Evolutionary conservation across 441 rosid species (phyloP).

Genomic region (Bruguiera hainesii): DNA sequence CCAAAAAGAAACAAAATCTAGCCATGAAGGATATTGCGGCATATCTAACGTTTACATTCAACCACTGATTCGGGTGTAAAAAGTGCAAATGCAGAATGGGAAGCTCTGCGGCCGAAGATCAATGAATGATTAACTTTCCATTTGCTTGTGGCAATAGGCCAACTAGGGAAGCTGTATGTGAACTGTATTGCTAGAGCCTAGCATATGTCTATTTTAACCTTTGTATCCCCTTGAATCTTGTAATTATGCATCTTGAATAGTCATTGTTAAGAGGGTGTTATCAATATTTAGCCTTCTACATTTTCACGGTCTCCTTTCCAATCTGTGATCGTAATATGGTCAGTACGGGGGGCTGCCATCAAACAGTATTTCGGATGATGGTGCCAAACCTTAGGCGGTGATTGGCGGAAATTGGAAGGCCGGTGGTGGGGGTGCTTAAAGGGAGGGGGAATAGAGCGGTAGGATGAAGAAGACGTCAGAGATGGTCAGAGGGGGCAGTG

Average conservation of each 20-base stretch:
- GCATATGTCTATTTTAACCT: background rate
- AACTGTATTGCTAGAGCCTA: background rate
- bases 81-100: background rate
- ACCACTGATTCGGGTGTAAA: background rate
- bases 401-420: too few species aligned
- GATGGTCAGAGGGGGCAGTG: too few species aligned
- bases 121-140: conserved; percentile 2
- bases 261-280: conserved; percentile 30
- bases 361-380: too few species aligned
- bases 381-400: too few species aligned
- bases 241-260: conserved; percentile 35
- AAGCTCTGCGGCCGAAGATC: background rate
- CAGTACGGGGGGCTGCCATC: too few species aligned
- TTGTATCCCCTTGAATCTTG: background rate
- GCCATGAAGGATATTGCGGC: background rate
- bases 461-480: too few species aligned
- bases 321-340: too few species aligned
- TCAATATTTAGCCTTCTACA: too few species aligned
- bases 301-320: too few species aligned
- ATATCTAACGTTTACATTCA: background rate
- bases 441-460: too few species aligned
- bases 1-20: background rate
- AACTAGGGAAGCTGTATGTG: background rate
- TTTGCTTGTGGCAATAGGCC: background rate
- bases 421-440: too few species aligned